Evolutionary conservation across 768 basidiomycete genomes (phyloP), one percentile per base, ranked within the genome.

Genomic region (Mrakia frigida): DNA sequence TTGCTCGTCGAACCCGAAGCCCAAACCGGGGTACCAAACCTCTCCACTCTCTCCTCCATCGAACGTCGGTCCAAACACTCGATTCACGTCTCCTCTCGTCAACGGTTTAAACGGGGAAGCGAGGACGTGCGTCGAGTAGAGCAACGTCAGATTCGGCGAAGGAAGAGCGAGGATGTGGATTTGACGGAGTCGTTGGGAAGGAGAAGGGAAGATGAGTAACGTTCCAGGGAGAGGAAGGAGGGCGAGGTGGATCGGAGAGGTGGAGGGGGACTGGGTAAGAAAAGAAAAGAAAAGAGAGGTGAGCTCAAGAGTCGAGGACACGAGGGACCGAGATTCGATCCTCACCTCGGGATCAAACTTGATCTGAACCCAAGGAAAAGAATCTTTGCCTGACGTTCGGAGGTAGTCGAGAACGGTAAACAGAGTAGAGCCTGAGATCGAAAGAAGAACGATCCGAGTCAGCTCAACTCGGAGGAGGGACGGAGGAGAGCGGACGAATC

Each of bases 341-440:
- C 67, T 9, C 23, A 69, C 67, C 6, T 43, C 39, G 21, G 35
- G 67, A 25, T 35, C 35, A n/a, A 25, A 69, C 41, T 69, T 69
- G 18, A 69, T 35, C 41, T 69, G 67, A 11, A 69, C 41, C n/a
- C 67, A 41, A 25, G 67, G 67, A n/a, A 69, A 69, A 4, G 21
- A 21, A 5, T 35, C 67, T 21, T 69, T 35, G 18, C 67, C 67
- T 18, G 67, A 39, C 28, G 67, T 41, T 14, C 67, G 18, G 41
- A 69, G 67, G 41, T 69, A 69, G 67, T 69, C 67, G 23, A 69
- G 35, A n/a, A 69, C 25, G 23, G 18, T 35, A n/a, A 69, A 69
- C 1, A 69, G 9, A 10, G 67, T 39, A 6, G 67, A 18, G 13
- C 67, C 67, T 69, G 41, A n/a, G n/a, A n/a, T n/a, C n/a, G 14